Conservation (phyloP, 768 basidiomycete species). For the Auricularia heimuer region DNA sequence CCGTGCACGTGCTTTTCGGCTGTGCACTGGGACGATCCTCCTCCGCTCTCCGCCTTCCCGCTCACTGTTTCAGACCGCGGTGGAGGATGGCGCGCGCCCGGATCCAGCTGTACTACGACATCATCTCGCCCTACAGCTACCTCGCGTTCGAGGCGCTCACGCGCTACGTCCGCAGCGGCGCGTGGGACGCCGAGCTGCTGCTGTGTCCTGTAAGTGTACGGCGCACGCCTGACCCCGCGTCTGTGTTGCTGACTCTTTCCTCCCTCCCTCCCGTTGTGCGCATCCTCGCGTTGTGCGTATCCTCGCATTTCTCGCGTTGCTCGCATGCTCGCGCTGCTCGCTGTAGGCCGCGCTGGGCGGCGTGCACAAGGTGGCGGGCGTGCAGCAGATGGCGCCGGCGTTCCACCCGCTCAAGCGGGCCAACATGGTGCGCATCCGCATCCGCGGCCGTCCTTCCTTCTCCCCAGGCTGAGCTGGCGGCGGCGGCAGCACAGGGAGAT, state of each 20-base stretch:
- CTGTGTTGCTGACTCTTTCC: too few relatives aligned
- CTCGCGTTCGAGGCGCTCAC: conserved; percentile 6
- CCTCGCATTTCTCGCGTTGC: too few relatives aligned
- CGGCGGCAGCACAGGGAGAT: neutral
- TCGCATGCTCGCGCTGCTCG: neutral
- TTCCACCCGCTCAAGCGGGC: neutral
- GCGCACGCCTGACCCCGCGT: too few relatives aligned
- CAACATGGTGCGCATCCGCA: neutral
- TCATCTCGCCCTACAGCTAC: conserved; percentile 5
- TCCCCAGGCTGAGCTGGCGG: neutral
- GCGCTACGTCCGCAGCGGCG: conserved; percentile 17
- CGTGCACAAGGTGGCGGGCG: neutral
- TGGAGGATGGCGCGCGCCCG: neutral
- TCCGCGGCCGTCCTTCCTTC: neutral
- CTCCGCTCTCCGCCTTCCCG: too few relatives aligned
- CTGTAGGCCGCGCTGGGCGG: neutral
- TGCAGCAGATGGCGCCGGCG: neutral
- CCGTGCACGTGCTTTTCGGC: too few relatives aligned
- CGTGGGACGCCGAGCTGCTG: conserved; percentile 83
- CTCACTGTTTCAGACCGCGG: too few relatives aligned
- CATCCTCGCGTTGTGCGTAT: too few relatives aligned
- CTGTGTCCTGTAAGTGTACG: conserved; percentile 75
- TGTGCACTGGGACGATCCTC: too few relatives aligned
- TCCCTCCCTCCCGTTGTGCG: too few relatives aligned
- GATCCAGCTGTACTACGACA: conserved; percentile 14